A percentile compares a stretch with the other conserved stretches of the same genome.
Evolutionary conservation across 768 basidiomycete genomes (phyloP).

Genomic region (Leucocoprinus sp.): DNA sequence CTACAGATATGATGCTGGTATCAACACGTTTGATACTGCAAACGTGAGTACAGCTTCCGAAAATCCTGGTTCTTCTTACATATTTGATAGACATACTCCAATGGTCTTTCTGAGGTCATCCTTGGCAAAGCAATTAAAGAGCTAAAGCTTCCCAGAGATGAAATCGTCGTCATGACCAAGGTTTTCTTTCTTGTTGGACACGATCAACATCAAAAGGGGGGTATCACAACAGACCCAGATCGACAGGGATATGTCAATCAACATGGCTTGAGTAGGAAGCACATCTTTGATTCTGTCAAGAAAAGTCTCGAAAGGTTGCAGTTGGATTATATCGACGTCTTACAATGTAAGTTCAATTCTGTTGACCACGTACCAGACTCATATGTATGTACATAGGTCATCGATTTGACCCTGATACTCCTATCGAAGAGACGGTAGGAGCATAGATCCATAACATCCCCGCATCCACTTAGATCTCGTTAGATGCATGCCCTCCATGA

Average conservation of each 20-base stretch:
- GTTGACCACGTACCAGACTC: conserved; percentile 19
- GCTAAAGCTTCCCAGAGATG: conserved; percentile 55
- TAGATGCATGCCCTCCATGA: too few species aligned
- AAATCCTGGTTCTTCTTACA: neutral
- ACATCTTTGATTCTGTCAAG: too few species aligned
- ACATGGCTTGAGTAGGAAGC: conserved; percentile 41
- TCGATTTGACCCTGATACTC: conserved; percentile 49
- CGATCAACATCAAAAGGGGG: conserved; percentile 12
- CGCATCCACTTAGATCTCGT: too few species aligned
- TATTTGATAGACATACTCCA: conserved; percentile 45
- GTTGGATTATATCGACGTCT: too few species aligned
- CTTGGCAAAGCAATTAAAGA: conserved; percentile 66
- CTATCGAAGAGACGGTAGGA: too few species aligned
- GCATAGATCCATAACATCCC: too few species aligned
- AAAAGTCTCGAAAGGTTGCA: too few species aligned
- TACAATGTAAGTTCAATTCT: too few species aligned
- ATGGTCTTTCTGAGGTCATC: conserved; percentile 56
- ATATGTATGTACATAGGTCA: conserved; percentile 32
- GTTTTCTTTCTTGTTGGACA: conserved; percentile 25
- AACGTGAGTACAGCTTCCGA: too few species aligned
- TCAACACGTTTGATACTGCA: conserved; percentile 57
- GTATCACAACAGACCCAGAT: conserved; percentile 20
- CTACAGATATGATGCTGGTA: conserved; percentile 46
- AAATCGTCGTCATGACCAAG: conserved; percentile 78
- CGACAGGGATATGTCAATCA: conserved; percentile 47